phyloP scores from a whole-genome alignment of 2,329 filamentous ascomycete species.

The Penicillium sp. region DNA sequence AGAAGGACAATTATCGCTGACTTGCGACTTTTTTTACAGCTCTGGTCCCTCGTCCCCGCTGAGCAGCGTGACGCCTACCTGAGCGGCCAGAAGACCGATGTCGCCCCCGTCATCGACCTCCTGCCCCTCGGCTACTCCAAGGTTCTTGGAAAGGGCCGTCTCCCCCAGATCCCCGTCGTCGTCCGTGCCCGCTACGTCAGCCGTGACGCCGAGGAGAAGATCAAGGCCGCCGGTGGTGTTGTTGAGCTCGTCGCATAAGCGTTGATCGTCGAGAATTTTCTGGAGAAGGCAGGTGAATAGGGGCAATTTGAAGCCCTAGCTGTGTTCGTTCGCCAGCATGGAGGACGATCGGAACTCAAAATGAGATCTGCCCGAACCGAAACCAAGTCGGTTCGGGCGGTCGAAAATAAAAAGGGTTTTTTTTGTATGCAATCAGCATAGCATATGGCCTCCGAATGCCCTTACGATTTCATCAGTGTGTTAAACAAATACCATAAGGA shows the following conservation, averaged over 20 bases:
- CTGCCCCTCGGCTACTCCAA: constrained; percentile 97
- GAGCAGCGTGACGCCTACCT: constrained; percentile 95
- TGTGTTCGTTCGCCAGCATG: constrained; percentile 29
- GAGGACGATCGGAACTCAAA: constrained; percentile 32
- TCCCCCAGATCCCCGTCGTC: constrained; percentile 89
- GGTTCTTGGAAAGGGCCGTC: constrained; percentile 95
- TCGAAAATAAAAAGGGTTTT: constrained; percentile 37
- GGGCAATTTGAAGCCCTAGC: constrained; percentile 30
- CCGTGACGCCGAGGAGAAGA: constrained; percentile 97
- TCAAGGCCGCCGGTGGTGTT: constrained; percentile 95
- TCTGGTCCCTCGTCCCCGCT: constrained; percentile 90
- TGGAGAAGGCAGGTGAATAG: constrained; percentile 30
- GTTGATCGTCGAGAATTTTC: constrained; percentile 28
- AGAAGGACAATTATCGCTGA: constrained; percentile 19
- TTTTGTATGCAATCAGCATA: constrained; percentile 40
- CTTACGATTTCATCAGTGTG: constrained; percentile 39
- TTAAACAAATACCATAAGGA: constrained; percentile 41
- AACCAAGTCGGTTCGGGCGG: constrained; percentile 30
- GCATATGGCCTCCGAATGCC: constrained; percentile 37
- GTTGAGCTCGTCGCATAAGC: constrained; percentile 89
- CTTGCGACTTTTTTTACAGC: constrained; percentile 52
- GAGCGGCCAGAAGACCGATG: constrained; percentile 75
- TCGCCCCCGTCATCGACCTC: constrained; percentile 96
- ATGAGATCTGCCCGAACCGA: constrained; percentile 33
- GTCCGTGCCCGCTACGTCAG: constrained; percentile 94